Percentiles rank a stretch among this genome's conserved stretches.
These are phyloP conservation scores for Kwoniella dejecticola DNA, from an alignment of 768 basidiomycete species.

Conservation along the genomic window DNA sequence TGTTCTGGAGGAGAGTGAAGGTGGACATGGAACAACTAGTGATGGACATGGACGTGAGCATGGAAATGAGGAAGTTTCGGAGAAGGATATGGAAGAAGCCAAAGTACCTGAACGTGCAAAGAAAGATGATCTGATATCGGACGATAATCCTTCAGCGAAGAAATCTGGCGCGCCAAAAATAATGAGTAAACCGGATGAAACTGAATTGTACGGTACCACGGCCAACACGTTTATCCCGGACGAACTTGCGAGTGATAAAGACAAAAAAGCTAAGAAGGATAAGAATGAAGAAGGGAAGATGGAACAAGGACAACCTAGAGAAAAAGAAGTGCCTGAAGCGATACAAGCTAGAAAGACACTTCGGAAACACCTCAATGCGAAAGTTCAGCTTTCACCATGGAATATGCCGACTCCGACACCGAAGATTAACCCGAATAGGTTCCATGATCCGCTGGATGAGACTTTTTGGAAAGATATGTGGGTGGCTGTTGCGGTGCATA, in stretches of 20 bases:
- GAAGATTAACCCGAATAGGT: slow-evolving; percentile 70
- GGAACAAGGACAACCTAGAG: not conserved
- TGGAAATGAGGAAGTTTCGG: not conserved
- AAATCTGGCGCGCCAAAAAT: slow-evolving; percentile 40
- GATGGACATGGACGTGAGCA: slow-evolving; percentile 1
- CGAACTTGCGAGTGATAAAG: slow-evolving; percentile 61
- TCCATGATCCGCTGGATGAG: slow-evolving; percentile 86
- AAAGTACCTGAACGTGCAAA: slow-evolving; percentile 38
- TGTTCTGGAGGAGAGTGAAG: slow-evolving; percentile 43
- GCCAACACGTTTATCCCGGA: slow-evolving; percentile 61
- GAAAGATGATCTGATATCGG: slow-evolving; percentile 52
- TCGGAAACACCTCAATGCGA: slow-evolving; percentile 63
- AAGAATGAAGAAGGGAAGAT: slow-evolving; percentile 19
- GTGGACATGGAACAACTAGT: slow-evolving; percentile 6
- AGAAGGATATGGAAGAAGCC: slow-evolving; percentile 32
- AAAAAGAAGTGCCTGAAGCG: slow-evolving; percentile 62
- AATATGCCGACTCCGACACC: slow-evolving; percentile 70
- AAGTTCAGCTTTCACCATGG: slow-evolving; percentile 64
- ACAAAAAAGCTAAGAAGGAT: too few species aligned
- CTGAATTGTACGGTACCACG: slow-evolving; percentile 61
- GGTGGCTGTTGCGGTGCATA: slow-evolving; percentile 82
- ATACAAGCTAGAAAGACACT: slow-evolving; percentile 61
- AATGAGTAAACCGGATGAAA: slow-evolving; percentile 28
- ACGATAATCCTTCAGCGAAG: slow-evolving; percentile 51
- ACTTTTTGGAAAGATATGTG: slow-evolving; percentile 88